Evolutionary conservation across 1,284 basidiomycete species (phyloP).

Genomic region (Pterulicium gracile): DNA sequence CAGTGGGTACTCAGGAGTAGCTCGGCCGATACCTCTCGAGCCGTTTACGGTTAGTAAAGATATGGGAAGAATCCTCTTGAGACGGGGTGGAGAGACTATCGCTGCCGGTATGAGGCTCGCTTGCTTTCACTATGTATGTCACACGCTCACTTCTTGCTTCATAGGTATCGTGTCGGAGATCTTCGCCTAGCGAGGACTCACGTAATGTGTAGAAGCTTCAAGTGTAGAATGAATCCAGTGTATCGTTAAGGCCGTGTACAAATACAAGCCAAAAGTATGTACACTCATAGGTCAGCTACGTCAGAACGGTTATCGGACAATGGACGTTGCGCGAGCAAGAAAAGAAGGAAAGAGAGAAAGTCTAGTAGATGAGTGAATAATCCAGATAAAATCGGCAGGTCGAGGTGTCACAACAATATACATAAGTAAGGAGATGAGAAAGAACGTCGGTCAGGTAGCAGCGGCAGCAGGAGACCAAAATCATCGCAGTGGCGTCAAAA

Average conservation of each 20-base stretch:
- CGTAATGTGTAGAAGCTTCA: no score
- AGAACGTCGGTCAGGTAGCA: neutral
- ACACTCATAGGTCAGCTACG: no score
- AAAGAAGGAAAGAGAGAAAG: slow-evolving; percentile 9
- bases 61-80: slow-evolving; percentile 87
- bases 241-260: no score
- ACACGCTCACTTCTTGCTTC: slow-evolving; percentile 2
- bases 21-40: slow-evolving; percentile 73
- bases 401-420: neutral
- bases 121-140: neutral
- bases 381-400: no score
- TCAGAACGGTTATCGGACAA: no score
- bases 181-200: slow-evolving; percentile 18
- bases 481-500: neutral
- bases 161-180: slow-evolving; percentile 34
- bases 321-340: no score
- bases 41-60: slow-evolving; percentile 88
- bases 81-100: slow-evolving; percentile 89
- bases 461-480: neutral
- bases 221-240: no score
- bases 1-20: slow-evolving; percentile 31
- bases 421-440: neutral
- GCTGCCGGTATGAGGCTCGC: slow-evolving; percentile 60
- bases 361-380: neutral
- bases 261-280: no score